Base-by-base conservation (phyloP, 208 protist species). In the Acanthamoeba culbertsoni region DNA sequence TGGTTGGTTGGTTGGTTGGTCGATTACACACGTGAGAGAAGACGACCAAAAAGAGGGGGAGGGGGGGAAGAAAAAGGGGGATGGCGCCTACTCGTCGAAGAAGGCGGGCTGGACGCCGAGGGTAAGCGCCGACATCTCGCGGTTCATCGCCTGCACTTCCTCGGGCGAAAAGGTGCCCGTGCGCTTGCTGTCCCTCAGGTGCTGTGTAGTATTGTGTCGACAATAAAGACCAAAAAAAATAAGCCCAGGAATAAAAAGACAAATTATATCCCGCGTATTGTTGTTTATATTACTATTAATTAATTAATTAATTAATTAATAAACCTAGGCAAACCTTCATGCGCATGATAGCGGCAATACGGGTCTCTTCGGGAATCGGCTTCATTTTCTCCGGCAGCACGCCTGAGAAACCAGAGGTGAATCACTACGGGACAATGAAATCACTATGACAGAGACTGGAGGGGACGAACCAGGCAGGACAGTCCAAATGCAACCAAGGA, bases 51-150 rank as follows among this genome's bases (percentile, higher is more conserved):
- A n/a, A n/a, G n/a, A n/a, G 16, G n/a, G 26, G 59, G 2, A 26
- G 2, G 59, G 5, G n/a, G 28, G 45, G 37, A 51, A 88, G 77
- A 31, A 18, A 23, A 48, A 42, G 37, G 42, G 35, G 18, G 48
- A 33, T 53, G 43, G 2, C n/a, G 7, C 79, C 28, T 31, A 89
- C 79, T 89, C 53, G 40, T 89, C 79, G 20, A 89, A 89, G 53
- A 89, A 89, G 79, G 45, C 79, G 53, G 79, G 45, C 79, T 89
- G 48, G 40, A 89, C 79, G 33, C 79, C 79, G 31, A 89, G 79
- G 12, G 79, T 89, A 37, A 89, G 45, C 48, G 79, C 79, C 4
- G 79, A 89, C 79, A 89, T 89, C 40, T 89, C 79, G 40, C 79
- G 79, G 51, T 89, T 89, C 79, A 89, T 89, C 48, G 51, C 26